These are phyloP conservation scores for Colletotrichum sp. DNA, from an alignment of 2,329 filamentous ascomycete species.

Conservation along the genomic window DNA sequence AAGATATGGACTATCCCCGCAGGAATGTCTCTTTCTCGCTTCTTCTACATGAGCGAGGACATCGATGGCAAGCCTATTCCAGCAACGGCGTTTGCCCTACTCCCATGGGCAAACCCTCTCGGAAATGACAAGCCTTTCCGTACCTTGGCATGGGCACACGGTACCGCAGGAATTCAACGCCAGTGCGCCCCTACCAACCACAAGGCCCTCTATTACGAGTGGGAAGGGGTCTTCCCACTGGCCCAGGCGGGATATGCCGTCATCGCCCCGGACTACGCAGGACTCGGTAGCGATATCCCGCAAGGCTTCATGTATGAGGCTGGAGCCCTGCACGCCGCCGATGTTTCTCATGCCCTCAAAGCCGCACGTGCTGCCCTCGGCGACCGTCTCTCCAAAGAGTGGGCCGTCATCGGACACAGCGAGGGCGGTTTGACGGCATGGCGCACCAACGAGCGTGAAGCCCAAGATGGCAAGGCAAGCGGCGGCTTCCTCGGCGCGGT, in stretches of 20 bases:
- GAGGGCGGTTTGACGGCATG: constrained; percentile 29
- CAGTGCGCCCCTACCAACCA: constrained; percentile 28
- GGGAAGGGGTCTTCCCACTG: constrained; percentile 22
- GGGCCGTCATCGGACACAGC: constrained; percentile 27
- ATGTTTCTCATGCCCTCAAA: constrained; percentile 18
- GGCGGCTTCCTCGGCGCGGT: constrained; percentile 19
- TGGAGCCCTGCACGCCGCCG: constrained; percentile 23
- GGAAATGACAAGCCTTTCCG: background rate
- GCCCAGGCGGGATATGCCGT: constrained; percentile 15
- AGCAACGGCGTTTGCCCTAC: constrained; percentile 18
- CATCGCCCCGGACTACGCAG: constrained; percentile 15
- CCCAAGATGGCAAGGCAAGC: constrained; percentile 10
- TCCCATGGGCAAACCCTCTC: constrained; percentile 8
- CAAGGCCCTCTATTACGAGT: constrained; percentile 26
- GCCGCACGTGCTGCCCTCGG: constrained; percentile 22
- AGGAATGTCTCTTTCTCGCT: background rate
- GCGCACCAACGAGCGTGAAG: constrained; percentile 28
- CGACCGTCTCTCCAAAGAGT: constrained; percentile 20
- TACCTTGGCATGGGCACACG: constrained; percentile 28
- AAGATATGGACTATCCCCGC: constrained; percentile 16
- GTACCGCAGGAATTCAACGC: constrained; percentile 25
- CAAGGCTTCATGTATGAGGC: constrained; percentile 26
- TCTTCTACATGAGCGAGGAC: constrained; percentile 21
- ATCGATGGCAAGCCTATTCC: constrained; percentile 1
- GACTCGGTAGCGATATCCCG: constrained; percentile 20